These are phyloP conservation scores for Apophysomyces trapeziformis DNA, from an alignment of 371 early-diverging fungal species.

Conservation along the genomic window DNA sequence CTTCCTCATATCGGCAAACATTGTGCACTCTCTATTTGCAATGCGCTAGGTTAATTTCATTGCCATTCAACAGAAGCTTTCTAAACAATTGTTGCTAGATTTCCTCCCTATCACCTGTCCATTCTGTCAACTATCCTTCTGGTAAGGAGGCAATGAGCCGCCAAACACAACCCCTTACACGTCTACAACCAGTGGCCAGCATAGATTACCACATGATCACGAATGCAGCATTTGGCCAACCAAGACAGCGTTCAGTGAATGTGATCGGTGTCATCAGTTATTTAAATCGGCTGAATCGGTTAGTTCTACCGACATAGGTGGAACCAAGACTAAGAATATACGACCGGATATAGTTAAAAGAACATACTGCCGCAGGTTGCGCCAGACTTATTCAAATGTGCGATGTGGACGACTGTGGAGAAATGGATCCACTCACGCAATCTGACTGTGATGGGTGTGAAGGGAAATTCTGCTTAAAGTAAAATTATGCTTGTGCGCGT, in stretches of 20 bases:
- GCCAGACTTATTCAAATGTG: conserved; percentile 19
- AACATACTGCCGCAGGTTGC: conserved; percentile 26
- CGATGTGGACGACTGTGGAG: conserved; percentile 27
- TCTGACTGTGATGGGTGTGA: conserved; percentile 34
- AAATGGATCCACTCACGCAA: conserved; percentile 31
- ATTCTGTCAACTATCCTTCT: conserved; percentile 30
- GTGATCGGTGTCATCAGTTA: conserved; percentile 24
- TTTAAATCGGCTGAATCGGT: conserved; percentile 23
- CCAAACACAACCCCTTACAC: not conserved
- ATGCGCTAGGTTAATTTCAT: conserved; percentile 27
- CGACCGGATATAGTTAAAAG: conserved; percentile 24
- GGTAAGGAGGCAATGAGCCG: conserved; percentile 9
- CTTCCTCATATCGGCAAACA: conserved; percentile 40
- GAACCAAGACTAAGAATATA: conserved; percentile 3
- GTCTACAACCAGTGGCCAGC: conserved; percentile 31
- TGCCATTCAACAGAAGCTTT: not conserved
- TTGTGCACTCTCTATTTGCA: conserved; percentile 29
- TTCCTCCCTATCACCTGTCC: conserved; percentile 43
- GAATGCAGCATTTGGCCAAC: conserved; percentile 21
- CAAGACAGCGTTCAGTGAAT: conserved; percentile 24
- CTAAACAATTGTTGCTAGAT: conserved; percentile 15
- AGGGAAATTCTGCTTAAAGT: conserved; percentile 36
- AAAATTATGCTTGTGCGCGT: not conserved
- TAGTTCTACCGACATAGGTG: not conserved
- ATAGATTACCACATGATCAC: conserved; percentile 35